A percentile compares a stretch with the other conserved stretches of the same genome.
phyloP scores from a whole-genome alignment of 495 filamentous ascomycete species.

The Penicillium arizonense region DNA sequence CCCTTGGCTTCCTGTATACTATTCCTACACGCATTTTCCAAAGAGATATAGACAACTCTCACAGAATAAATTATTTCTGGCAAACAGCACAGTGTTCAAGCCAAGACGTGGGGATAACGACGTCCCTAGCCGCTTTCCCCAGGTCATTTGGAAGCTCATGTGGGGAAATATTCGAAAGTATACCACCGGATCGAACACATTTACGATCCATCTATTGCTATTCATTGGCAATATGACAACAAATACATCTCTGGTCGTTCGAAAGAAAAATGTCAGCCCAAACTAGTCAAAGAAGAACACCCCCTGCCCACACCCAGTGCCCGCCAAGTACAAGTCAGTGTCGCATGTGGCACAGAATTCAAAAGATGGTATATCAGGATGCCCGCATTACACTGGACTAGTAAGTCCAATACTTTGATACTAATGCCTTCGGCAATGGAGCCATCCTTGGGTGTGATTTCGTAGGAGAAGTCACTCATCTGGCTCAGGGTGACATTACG shows the following conservation, averaged over 20 bases:
- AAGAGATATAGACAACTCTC: too few species aligned
- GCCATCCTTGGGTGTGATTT: conserved; percentile 51
- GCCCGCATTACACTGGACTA: not conserved
- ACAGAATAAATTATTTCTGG: too few species aligned
- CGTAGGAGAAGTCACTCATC: conserved; percentile 46
- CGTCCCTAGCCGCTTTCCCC: too few species aligned
- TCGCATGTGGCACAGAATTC: conserved; percentile 31
- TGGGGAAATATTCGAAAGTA: not conserved
- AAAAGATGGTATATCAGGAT: conserved; percentile 22
- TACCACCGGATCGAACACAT: not conserved
- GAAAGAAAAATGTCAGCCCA: not conserved
- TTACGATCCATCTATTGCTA: too few species aligned
- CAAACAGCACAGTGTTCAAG: too few species aligned
- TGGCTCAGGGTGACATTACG: conserved; percentile 39
- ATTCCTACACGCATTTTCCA: too few species aligned
- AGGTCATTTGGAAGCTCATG: too few species aligned
- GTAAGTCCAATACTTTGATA: conserved; percentile 20
- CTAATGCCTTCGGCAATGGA: conserved; percentile 27
- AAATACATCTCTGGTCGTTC: not conserved
- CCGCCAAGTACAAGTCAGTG: conserved; percentile 17
- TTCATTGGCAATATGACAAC: not conserved
- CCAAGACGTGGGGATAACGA: too few species aligned
- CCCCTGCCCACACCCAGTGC: not conserved
- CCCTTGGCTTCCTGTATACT: too few species aligned
- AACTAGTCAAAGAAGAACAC: conserved; percentile 4